Base-by-base conservation (phyloP, 2,329 filamentous ascomycete genomes). In the Colletotrichum sp. region DNA sequence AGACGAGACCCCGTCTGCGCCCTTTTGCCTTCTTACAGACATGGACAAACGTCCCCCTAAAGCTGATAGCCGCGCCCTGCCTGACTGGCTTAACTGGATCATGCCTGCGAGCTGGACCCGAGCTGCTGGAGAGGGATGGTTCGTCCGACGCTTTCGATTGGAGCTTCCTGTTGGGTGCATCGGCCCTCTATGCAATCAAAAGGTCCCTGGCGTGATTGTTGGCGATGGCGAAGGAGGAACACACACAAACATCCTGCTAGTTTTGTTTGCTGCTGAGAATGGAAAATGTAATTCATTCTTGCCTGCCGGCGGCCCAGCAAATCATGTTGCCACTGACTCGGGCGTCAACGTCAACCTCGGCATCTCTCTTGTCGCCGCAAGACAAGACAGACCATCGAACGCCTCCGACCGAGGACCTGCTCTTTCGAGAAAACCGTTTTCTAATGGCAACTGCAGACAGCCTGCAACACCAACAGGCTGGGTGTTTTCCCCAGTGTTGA, bases 311-410 rank as follows among this genome's bases (percentile, higher is more conserved):
- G 11, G 33, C 15, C 18, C 24, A 34, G 21, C 33, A 61, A 66
- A 61, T 65, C 55, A 43, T 21, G 36, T 47, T 7, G 61, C 27
- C n/a, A 38, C 47, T 70, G 70, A 70, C 67, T 73, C 70, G 54
- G 43, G 33, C 36, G 15, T 38, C 43, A 66, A 57, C 63, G 15
- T 38, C 43, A 66, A 66, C 63, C 63, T 55, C 63, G 63, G 63
- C 63, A 66, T 65, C 29, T 31, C 16, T 51, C 13, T 51, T 3
- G 3, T 34, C n/a, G n/a, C 58, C 7, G 43, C 21, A 12, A 51
- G 43, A 13, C 33, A 59, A 51, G 43, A 13, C 33, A 59, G 15
- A 21, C 59, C 59, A 24, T 16, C 36, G 34, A 34, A 27, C 6
- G 29, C n/a, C 21, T 18, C 59, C 13, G 34, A 63, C 57, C 13